These are phyloP conservation scores for Lipomyces yamadae DNA, from an alignment of 805 yeast species.

Conservation along the genomic window DNA sequence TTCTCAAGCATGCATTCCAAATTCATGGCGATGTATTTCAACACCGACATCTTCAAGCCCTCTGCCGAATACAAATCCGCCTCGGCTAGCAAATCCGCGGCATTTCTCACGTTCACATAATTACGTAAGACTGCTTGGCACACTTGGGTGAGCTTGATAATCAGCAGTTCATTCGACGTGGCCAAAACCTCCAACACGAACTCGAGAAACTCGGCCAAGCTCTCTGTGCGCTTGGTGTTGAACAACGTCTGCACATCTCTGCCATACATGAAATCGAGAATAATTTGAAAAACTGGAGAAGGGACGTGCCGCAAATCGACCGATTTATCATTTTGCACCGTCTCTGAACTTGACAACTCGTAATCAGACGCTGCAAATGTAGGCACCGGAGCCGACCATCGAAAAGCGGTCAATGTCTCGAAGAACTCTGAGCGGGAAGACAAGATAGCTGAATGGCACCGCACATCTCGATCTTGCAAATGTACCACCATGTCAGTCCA, in stretches of 20 bases:
- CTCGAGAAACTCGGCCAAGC: constrained; percentile 54
- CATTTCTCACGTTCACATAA: constrained; percentile 61
- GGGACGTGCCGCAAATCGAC: constrained; percentile 54
- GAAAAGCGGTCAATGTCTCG: constrained; percentile 52
- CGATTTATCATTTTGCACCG: constrained; percentile 5
- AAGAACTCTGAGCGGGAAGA: constrained; percentile 62
- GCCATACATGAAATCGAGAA: constrained; percentile 66
- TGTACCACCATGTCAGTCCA: constrained; percentile 53
- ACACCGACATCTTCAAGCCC: constrained; percentile 62
- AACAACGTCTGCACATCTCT: constrained; percentile 44
- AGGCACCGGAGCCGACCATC: constrained; percentile 31
- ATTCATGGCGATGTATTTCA: constrained; percentile 71
- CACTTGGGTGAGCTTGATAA: constrained; percentile 61
- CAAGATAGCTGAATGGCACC: constrained; percentile 57
- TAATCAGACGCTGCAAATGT: constrained; percentile 7
- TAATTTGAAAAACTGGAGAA: constrained; percentile 52
- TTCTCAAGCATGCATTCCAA: constrained; percentile 65
- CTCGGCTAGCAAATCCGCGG: constrained; percentile 58
- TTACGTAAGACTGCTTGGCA: constrained; percentile 58
- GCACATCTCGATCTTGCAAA: constrained; percentile 54
- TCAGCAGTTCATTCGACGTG: constrained; percentile 64
- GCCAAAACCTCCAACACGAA: constrained; percentile 62
- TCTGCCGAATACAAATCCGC: constrained; percentile 58
- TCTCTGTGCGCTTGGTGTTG: constrained; percentile 47
- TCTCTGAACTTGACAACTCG: neutral